Conservation (phyloP, 768 basidiomycete species). For the Boletus tomentosulus region DNA sequence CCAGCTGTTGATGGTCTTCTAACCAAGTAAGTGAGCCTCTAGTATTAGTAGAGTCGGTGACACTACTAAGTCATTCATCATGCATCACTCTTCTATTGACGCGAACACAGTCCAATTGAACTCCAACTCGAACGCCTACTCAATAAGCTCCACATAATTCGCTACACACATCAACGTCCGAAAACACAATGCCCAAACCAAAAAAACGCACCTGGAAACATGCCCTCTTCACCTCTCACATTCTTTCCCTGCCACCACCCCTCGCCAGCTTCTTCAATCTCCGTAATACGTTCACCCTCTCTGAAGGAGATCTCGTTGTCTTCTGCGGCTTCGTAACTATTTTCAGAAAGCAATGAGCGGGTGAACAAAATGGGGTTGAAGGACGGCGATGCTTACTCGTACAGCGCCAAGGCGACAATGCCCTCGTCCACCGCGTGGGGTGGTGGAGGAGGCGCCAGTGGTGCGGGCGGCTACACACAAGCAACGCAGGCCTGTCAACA, state of each 20-base stretch:
- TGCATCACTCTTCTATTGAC: background rate
- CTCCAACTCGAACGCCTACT: slow-evolving; percentile 5
- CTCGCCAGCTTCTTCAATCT: slow-evolving; percentile 79
- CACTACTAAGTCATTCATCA: background rate
- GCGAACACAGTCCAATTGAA: background rate
- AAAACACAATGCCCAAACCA: background rate
- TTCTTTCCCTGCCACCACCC: slow-evolving; percentile 85
- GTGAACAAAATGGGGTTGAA: background rate
- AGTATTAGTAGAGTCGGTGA: too few relatives aligned
- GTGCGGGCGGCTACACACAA: slow-evolving; percentile 27
- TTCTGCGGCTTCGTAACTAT: slow-evolving; percentile 83
- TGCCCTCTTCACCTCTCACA: slow-evolving; percentile 50
- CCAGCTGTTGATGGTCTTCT: too few relatives aligned
- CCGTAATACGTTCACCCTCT: slow-evolving; percentile 75
- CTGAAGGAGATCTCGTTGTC: slow-evolving; percentile 87
- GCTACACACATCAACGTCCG: slow-evolving; percentile 4
- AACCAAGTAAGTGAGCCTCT: too few relatives aligned
- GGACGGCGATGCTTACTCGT: slow-evolving; percentile 50
- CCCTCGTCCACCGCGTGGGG: slow-evolving; percentile 57
- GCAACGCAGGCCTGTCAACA: background rate
- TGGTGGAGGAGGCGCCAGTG: slow-evolving; percentile 34
- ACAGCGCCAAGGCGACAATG: slow-evolving; percentile 58
- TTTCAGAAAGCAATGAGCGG: background rate
- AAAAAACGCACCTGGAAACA: slow-evolving; percentile 66
- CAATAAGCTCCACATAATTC: slow-evolving; percentile 18